Base-by-base conservation (phyloP, 176 grass and related monocot genomes). In the Phyllostachys edulis region DNA sequence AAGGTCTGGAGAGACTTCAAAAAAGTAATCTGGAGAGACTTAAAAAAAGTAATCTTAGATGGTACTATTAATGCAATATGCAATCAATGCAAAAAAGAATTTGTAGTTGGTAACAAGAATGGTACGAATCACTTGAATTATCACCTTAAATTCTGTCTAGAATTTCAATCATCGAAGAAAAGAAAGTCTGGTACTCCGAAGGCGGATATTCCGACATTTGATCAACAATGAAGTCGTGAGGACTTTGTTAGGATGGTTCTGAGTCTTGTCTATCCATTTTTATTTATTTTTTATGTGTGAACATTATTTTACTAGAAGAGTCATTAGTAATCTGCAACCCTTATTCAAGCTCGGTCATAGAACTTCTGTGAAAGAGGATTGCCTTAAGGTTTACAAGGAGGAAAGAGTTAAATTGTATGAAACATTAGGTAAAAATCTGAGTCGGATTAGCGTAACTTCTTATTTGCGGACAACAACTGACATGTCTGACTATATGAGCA, bases 261-360 rank as follows among this genome's bases (percentile, higher is more conserved):
- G 12, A 51, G 55, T 20, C 69, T 80, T 59, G 77, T 62, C 4
- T 89, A 85, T 23, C 76, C 63, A 14, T 89, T 89, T 52, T 15
- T 89, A 85, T 23, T 69, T 52, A 14, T 89, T 89, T 52, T 15
- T 21, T 40, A 80, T 89, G 21, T 47, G 66, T 7, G 27, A 85
- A n/a, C 54, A 89, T 21, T 76, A 60, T 24, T 60, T 39, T 27
- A 34, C 41, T 1, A 47, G 69, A 17, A 36, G 47, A 4, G 85
- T 89, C 9, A 41, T 89, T 37, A 37, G 45, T 6, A 76, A 76
- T 20, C 40, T 89, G 38, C 54, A 81, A 16, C 82, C 88, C 0
- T 63, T 69, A 40, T 89, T 85, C 47, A 85, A 71, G 41, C 17
- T 89, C 55, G 15, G 13, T 0, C 74, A 67, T 13, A 60, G 63